These are phyloP conservation scores for Aureobasidium lini DNA, from an alignment of 2,329 filamentous ascomycete species.

Conservation along the genomic window DNA sequence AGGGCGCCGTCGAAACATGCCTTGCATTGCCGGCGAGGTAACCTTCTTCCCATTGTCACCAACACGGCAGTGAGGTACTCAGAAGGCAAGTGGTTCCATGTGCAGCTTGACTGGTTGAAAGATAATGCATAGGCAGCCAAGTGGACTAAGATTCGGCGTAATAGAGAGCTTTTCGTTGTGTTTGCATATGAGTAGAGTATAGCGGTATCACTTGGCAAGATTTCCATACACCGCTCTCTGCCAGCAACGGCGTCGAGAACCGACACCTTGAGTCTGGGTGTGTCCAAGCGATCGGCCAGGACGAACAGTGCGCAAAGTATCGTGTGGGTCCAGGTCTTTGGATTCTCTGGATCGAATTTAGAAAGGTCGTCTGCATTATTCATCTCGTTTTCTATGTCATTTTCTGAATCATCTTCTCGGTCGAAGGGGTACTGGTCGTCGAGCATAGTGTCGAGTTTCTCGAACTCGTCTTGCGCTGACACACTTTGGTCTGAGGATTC, in stretches of 20 bases:
- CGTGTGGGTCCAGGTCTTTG: not conserved
- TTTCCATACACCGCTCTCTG: accelerated
- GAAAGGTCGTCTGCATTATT: not conserved
- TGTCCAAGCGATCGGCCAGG: not conserved
- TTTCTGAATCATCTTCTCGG: not conserved
- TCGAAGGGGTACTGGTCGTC: not conserved
- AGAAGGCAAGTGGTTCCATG: not conserved
- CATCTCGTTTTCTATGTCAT: not conserved
- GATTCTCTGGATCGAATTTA: not conserved
- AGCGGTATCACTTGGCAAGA: not conserved
- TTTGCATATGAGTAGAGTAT: not conserved
- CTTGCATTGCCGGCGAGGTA: not conserved
- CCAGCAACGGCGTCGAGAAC: not conserved
- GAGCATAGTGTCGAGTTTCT: not conserved
- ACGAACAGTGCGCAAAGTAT: not conserved
- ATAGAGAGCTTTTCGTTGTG: not conserved
- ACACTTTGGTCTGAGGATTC: not conserved
- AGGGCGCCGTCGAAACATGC: not conserved
- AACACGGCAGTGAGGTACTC: not conserved
- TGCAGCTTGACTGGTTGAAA: not conserved
- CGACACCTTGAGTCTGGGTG: not conserved
- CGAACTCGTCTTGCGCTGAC: not conserved
- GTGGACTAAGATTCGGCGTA: not conserved
- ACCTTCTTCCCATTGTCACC: not conserved
- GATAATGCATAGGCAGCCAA: not conserved